phyloP scores from a whole-genome alignment of 495 filamentous ascomycete species.

The Aspergillus biplanus region DNA sequence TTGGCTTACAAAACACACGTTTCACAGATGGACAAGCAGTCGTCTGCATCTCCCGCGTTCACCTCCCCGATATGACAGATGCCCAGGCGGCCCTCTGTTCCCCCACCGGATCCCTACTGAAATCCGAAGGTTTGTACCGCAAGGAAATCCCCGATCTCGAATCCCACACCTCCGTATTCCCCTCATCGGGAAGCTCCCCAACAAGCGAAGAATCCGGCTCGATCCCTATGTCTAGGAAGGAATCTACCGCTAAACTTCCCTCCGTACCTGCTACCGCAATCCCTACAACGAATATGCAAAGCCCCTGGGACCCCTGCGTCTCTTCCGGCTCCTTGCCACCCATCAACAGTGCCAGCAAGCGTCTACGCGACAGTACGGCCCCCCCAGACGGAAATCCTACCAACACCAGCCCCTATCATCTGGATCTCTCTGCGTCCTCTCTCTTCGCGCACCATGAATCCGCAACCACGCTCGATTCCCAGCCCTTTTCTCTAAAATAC shows the following conservation, averaged over 20 bases:
- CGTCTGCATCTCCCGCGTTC: slow-evolving; percentile 37
- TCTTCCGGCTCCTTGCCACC: slow-evolving; percentile 17
- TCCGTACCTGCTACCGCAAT: slow-evolving; percentile 13
- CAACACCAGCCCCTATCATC: slow-evolving; percentile 20
- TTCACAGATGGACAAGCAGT: slow-evolving; percentile 23
- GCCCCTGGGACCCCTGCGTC: slow-evolving; percentile 15
- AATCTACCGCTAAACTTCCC: slow-evolving; percentile 20
- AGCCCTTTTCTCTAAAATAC: slow-evolving; percentile 26
- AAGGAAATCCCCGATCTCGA: slow-evolving; percentile 27
- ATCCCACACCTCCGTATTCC: slow-evolving; percentile 30
- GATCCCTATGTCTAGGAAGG: slow-evolving; percentile 11
- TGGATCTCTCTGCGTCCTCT: slow-evolving; percentile 25
- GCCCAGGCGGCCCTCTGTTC: slow-evolving; percentile 18
- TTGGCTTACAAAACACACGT: background rate
- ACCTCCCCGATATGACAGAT: slow-evolving; percentile 36
- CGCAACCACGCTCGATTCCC: slow-evolving; percentile 21
- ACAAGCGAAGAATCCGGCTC: slow-evolving; percentile 6
- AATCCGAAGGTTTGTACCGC: slow-evolving; percentile 21
- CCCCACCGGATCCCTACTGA: slow-evolving; percentile 9
- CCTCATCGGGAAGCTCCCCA: slow-evolving; percentile 22
- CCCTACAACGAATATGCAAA: background rate
- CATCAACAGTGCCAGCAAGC: slow-evolving; percentile 18
- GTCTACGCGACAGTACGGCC: slow-evolving; percentile 25
- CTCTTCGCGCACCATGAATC: slow-evolving; percentile 23
- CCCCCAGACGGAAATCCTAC: slow-evolving; percentile 1